These are phyloP conservation scores for Pyrenochaeta sp. DNA, from an alignment of 2,329 filamentous ascomycete genomes.

Conservation along the genomic window DNA sequence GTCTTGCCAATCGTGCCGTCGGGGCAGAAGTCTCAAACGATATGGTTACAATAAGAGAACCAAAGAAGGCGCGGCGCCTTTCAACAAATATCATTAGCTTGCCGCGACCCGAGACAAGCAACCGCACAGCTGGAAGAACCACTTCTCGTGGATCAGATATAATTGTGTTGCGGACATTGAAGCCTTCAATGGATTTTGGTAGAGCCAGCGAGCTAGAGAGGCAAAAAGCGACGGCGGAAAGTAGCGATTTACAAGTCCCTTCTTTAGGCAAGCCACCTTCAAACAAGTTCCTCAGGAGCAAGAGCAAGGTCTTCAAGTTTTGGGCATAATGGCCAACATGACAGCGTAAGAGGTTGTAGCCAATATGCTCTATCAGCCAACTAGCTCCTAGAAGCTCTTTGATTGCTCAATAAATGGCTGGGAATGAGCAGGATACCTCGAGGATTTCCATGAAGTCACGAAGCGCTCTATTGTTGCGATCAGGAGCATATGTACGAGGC, in stretches of 20 bases:
- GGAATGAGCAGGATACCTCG: too few relatives aligned
- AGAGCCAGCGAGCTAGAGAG: constrained; percentile 24
- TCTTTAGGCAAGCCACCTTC: constrained; percentile 18
- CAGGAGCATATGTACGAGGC: constrained; percentile 17
- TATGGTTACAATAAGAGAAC: constrained; percentile 26
- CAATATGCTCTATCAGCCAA: too few relatives aligned
- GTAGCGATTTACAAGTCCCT: constrained; percentile 10
- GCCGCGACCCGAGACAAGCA: constrained; percentile 35
- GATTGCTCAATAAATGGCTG: background rate
- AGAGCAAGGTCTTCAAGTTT: constrained; percentile 49
- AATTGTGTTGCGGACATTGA: constrained; percentile 23
- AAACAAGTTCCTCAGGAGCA: constrained; percentile 45
- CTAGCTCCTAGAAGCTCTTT: background rate
- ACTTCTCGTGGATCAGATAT: constrained; percentile 29
- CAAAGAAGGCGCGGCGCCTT: constrained; percentile 41
- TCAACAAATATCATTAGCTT: constrained; percentile 43
- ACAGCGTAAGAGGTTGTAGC: too few relatives aligned
- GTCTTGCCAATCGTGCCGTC: constrained; percentile 36
- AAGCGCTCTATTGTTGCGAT: constrained; percentile 23
- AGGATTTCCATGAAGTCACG: constrained; percentile 25
- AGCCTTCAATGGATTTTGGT: constrained; percentile 10
- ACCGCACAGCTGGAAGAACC: constrained; percentile 21
- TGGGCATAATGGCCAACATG: constrained; percentile 31
- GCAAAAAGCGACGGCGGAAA: constrained; percentile 21
- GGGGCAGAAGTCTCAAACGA: constrained; percentile 33